These are phyloP conservation scores for Catunica adiposa DNA, from an alignment of 2,329 filamentous ascomycete genomes.

Conservation along the genomic window DNA sequence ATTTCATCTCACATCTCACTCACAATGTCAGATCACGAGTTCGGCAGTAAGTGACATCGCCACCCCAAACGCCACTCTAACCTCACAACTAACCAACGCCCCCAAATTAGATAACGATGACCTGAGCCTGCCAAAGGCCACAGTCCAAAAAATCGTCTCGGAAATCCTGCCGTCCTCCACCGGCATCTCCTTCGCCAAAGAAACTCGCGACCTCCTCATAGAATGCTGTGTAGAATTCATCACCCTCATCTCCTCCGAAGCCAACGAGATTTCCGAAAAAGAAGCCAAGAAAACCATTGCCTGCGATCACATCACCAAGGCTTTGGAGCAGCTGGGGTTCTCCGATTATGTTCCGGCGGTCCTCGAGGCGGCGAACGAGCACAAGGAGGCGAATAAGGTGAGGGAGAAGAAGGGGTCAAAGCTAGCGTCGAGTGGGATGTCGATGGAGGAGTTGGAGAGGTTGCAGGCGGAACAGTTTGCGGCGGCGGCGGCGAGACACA, in stretches of 20 bases:
- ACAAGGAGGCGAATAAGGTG: constrained; percentile 84
- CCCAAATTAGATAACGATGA: constrained; percentile 45
- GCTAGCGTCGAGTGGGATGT: constrained; percentile 84
- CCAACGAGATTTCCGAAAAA: constrained; percentile 97
- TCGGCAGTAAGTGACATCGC: constrained; percentile 35
- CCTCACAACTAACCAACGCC: not conserved
- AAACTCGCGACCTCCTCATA: constrained; percentile 85
- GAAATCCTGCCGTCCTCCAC: constrained; percentile 68
- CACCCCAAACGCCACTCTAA: not conserved
- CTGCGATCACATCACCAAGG: constrained; percentile 92
- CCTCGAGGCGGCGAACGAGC: constrained; percentile 69
- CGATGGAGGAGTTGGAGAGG: constrained; percentile 72
- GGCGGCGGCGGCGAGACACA: constrained; percentile 34
- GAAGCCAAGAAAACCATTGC: constrained; percentile 99
- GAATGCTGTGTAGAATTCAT: constrained; percentile 99
- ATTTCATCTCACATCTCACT: too few relatives aligned
- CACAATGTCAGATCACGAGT: constrained; percentile 50
- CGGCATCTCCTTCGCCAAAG: constrained; percentile 80
- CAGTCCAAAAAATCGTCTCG: constrained; percentile 72
- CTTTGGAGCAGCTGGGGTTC: constrained; percentile 82
- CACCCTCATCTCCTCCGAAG: constrained; percentile 93
- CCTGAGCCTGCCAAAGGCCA: constrained; percentile 48
- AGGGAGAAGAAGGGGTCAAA: constrained; percentile 96
- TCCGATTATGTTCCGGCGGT: constrained; percentile 82
- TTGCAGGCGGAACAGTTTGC: constrained; percentile 88